phyloP scores from a whole-genome alignment of 768 basidiomycete genomes.

The Boletus rufocinnamomeus region DNA sequence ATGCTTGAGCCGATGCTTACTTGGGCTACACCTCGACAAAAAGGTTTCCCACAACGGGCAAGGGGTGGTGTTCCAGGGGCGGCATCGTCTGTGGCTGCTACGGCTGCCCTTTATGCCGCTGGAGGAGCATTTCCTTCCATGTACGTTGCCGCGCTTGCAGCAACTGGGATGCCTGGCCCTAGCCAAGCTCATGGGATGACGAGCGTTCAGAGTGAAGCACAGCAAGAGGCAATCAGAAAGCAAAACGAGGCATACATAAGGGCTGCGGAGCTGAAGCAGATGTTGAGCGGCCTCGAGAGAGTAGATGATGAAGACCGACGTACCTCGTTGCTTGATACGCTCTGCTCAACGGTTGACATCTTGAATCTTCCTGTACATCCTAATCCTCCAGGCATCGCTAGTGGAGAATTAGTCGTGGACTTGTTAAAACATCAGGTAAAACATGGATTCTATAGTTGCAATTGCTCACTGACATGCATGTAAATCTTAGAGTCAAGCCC shows the following conservation, averaged over 20 bases:
- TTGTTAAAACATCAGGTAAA: slow-evolving; percentile 80
- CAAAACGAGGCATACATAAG: slow-evolving; percentile 51
- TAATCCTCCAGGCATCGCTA: slow-evolving; percentile 67
- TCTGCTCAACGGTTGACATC: slow-evolving; percentile 71
- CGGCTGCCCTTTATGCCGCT: slow-evolving; percentile 12
- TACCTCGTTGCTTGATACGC: slow-evolving; percentile 64
- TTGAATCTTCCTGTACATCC: slow-evolving; percentile 69
- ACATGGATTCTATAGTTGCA: not conserved
- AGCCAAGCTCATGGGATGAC: slow-evolving; percentile 19
- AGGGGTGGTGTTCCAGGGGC: slow-evolving; percentile 15
- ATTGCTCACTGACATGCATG: not conserved
- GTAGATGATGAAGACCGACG: slow-evolving; percentile 78
- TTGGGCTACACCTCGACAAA: slow-evolving; percentile 75
- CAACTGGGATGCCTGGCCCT: slow-evolving; percentile 21
- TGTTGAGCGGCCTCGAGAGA: slow-evolving; percentile 68
- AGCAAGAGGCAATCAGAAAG: slow-evolving; percentile 34
- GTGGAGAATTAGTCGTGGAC: slow-evolving; percentile 68
- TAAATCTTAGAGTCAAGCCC: slow-evolving; percentile 64
- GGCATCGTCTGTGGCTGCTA: slow-evolving; percentile 23
- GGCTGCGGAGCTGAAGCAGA: slow-evolving; percentile 65
- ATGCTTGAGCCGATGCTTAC: slow-evolving; percentile 63
- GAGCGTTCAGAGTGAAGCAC: slow-evolving; percentile 35
- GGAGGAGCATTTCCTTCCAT: slow-evolving; percentile 18
- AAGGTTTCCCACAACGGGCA: slow-evolving; percentile 47
- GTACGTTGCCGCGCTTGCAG: slow-evolving; percentile 21